Evolutionary conservation across 2,329 filamentous ascomycete species (phyloP), one percentile per base, ranked within the genome.

Genomic region (Boeremia lycopersici): DNA sequence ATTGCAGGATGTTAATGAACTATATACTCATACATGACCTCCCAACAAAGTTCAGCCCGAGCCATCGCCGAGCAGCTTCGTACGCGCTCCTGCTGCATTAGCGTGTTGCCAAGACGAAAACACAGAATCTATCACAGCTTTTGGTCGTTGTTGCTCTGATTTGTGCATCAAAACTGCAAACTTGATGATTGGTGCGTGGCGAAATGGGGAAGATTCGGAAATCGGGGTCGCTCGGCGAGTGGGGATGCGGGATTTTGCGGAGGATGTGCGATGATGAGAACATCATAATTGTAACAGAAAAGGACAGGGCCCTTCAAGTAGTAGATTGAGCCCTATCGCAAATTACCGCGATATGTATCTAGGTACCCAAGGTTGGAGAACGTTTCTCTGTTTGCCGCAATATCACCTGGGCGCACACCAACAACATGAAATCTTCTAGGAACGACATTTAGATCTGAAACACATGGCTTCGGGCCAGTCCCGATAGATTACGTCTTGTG

Each of bases 141-240:
- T n/a, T 31, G 17, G 35, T 12, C 35, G 23, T 23, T 8, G 41
- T 30, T 11, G 23, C 17, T 33, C 29, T 34, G 29, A 41, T 40
- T 54, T 44, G 44, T 48, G 44, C 38, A 23, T 29, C 33, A 28
- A 34, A 5, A 28, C 39, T 48, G 34, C 50, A 39, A 23, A 25
- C 5, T 46, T 54, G 40, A 25, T 49, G 41, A 44, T 54, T 49
- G 45, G 52, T 49, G 34, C 11, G 51, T 54, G 46, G 45, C 46
- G 11, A 54, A 44, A 36, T 40, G 52, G 40, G 17, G 35, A 35
- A 12, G 17, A 15, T 49, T 41, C 45, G 52, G 26, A 54, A 31
- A 23, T 49, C 52, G 52, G 52, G 30, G 13, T 23, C 35, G n/a
- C 29, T 55, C 52, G 45, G 52, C 46, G 41, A 36, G 26, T 43